Evolutionary conservation across 345 rosid species (phyloP).

Genomic region (Raphanus raphanistrum): DNA sequence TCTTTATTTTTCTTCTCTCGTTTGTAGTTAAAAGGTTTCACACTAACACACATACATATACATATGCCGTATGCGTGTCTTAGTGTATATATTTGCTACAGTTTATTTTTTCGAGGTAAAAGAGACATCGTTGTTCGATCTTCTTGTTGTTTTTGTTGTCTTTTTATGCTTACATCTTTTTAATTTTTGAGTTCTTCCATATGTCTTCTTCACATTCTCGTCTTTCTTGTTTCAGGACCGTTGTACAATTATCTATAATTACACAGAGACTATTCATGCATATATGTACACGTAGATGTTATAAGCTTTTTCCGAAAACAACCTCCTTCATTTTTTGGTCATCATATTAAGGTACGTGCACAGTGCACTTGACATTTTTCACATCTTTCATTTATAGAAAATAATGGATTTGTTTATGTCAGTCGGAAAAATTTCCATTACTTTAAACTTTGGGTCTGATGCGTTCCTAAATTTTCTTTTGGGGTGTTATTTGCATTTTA

Average conservation of each 20-base stretch:
- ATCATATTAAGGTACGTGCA: neutral
- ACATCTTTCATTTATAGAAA: neutral
- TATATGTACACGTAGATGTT: constrained; percentile 7
- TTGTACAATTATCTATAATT: constrained; percentile 14
- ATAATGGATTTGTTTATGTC: neutral
- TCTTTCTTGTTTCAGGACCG: constrained; percentile 38
- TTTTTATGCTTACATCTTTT: constrained; percentile 1
- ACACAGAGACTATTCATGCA: neutral
- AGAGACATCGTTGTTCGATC: constrained; percentile 49
- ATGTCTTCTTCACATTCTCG: constrained; percentile 35
- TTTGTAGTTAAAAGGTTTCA: neutral
- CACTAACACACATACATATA: neutral
- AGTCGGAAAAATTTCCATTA: neutral
- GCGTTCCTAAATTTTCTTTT: neutral
- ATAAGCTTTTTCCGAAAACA: neutral
- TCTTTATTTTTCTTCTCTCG: neutral
- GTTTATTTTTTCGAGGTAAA: constrained; percentile 43
- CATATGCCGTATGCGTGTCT: constrained; percentile 19
- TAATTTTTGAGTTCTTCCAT: constrained; percentile 44
- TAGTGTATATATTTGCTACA: constrained; percentile 19
- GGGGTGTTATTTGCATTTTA: neutral
- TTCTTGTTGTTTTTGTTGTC: constrained; percentile 43
- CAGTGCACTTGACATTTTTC: neutral
- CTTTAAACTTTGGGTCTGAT: neutral
- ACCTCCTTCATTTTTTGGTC: neutral